Base-by-base conservation (phyloP, 257 asterid genomes). In the Thymus mandschuricus region DNA sequence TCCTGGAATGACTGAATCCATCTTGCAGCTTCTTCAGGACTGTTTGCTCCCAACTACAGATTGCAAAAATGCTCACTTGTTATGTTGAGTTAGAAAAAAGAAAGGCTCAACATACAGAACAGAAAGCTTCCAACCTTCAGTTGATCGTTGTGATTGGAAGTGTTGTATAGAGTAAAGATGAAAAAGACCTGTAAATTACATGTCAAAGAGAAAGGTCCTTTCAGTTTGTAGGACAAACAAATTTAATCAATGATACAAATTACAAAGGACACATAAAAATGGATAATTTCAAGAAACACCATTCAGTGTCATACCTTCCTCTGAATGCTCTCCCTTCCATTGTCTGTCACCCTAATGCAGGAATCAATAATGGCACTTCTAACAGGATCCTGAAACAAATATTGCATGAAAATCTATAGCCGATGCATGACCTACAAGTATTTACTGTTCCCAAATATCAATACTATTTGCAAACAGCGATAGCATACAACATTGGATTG, bases 21-120 rank as follows among this genome's bases (percentile, higher is more conserved):
- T 78, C 79, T 89, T 75, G 96, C 97, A 31, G 97, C 98, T 80
- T 94, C 98, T 71, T 94, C 98, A 21, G 98, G 97, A 83, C 97
- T 89, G 79, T 79, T 89, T 79, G 98, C 98, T 83, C 98, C 98
- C 83, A 94, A 82, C 97, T 94, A 81, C 35, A 81, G 68, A 76
- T 65, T 71, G 62, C 55, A 76, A 69, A 59, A 74, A 45, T 66
- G 67, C 76, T 33, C 73, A 72, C 68, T 54, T 57, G 63, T 31
- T 41, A 73, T 50, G 38, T 69, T 43, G 71, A 69, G 59, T 27
- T 44, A 9, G 12, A 45, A 54, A 65, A 73, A 63, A 10, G 52
- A 71, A 80, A 50, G 30, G 59, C 12, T 40, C 12, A 55, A 76
- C 67, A 31, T 34, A 41, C 56, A 76, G 57, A 57, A 15, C 52